Conservation (phyloP, 805 yeast genomes). For the Metschnikowia gelsemii region DNA sequence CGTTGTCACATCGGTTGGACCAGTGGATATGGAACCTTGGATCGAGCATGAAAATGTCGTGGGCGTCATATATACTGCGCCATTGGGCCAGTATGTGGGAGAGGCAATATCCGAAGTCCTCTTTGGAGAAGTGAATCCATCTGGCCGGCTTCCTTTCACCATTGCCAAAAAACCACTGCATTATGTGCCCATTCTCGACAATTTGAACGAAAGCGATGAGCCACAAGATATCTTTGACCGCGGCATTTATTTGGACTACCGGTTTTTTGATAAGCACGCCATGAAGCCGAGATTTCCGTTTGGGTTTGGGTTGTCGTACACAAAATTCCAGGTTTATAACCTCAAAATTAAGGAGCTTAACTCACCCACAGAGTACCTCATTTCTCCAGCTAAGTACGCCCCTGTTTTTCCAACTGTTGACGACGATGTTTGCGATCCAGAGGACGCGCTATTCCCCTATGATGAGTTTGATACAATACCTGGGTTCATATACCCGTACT, state of each 20-base stretch:
- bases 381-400: conserved; percentile 46
- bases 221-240: conserved; percentile 49
- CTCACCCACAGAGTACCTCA: conserved; percentile 46
- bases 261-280: conserved; percentile 55
- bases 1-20: conserved; percentile 60
- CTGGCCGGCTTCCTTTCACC: conserved; percentile 64
- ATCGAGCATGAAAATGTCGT: conserved; percentile 58
- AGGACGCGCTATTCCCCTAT: conserved; percentile 53
- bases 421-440: conserved; percentile 53
- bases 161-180: conserved; percentile 51
- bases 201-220: conserved; percentile 24
- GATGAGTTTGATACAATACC: conserved; percentile 53
- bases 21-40: conserved; percentile 56
- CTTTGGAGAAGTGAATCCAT: conserved; percentile 62
- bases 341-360: conserved; percentile 42
- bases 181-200: conserved; percentile 47
- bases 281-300: conserved; percentile 59
- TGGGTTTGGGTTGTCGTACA: conserved; percentile 61
- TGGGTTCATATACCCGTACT: conserved; percentile 56
- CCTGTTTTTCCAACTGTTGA: conserved; percentile 43
- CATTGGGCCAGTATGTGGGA: conserved; percentile 58
- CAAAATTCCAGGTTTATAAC: conserved; percentile 39
- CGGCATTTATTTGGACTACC: conserved; percentile 54
- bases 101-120: conserved; percentile 56
- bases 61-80: conserved; percentile 55